phyloP scores from a whole-genome alignment of 805 yeast genomes.

The Vanderwaltozyma verrucispora region DNA sequence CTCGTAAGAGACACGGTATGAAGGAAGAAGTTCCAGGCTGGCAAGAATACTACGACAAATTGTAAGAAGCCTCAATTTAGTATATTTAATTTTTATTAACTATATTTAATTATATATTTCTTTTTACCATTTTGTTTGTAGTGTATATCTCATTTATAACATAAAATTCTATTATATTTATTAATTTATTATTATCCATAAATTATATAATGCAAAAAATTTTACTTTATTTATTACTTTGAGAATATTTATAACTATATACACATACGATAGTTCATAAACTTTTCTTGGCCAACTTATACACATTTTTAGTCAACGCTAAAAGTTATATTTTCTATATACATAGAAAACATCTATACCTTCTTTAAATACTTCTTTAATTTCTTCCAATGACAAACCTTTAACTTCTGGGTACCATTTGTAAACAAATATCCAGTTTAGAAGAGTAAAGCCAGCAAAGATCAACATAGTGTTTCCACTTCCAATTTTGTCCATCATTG shows the following conservation, averaged over 20 bases:
- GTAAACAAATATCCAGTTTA: constrained; percentile 33
- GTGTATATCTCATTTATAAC: constrained; percentile 4
- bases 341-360: constrained; percentile 33
- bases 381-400: constrained; percentile 35
- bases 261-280: too few relatives aligned
- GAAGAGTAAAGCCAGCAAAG: constrained; percentile 26
- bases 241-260: too few relatives aligned
- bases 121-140: constrained; percentile 12
- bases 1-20: constrained; percentile 93
- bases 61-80: constrained; percentile 33
- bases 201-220: too few relatives aligned
- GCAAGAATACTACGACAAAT: constrained; percentile 95
- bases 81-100: background rate
- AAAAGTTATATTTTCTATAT: constrained; percentile 23
- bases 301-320: too few relatives aligned
- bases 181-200: too few relatives aligned
- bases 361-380: constrained; percentile 31
- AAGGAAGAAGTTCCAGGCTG: constrained; percentile 96
- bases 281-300: too few relatives aligned
- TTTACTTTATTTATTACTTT: too few relatives aligned
- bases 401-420: constrained; percentile 36
- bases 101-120: background rate
- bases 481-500: constrained; percentile 25
- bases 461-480: constrained; percentile 27
- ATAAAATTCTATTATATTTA: constrained; percentile 1